Evolutionary conservation across 441 rosid species (phyloP).

Genomic region (Jatropha multifida): DNA sequence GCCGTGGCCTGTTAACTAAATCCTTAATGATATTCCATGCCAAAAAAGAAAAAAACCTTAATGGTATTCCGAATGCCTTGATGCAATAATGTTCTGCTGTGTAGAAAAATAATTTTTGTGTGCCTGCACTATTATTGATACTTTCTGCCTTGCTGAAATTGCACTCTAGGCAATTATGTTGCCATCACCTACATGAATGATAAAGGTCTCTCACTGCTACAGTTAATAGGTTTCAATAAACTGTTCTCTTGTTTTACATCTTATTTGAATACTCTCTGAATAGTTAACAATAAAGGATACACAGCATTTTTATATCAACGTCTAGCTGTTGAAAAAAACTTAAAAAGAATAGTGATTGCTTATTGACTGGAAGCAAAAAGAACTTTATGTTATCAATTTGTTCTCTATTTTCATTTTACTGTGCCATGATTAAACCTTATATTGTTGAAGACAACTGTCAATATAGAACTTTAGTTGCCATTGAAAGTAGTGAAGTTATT

Average conservation of each 20-base stretch:
- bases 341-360: not conserved
- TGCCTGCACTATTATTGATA: conserved; percentile 1
- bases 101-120: conserved; percentile 3
- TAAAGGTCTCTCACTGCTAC: not conserved
- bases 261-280: not conserved
- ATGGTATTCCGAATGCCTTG: not conserved
- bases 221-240: not conserved
- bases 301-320: not conserved
- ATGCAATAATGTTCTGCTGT: not conserved
- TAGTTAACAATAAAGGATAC: not conserved
- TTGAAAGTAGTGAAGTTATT: not conserved
- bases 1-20: not conserved
- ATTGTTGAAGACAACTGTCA: not conserved
- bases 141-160: conserved; percentile 9
- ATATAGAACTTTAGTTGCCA: not conserved
- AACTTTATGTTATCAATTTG: not conserved
- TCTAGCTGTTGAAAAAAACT: not conserved
- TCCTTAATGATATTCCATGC: not conserved
- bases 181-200: not conserved
- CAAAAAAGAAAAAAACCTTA: not conserved
- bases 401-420: not conserved
- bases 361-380: too few species aligned
- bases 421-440: not conserved
- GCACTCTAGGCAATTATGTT: not conserved
- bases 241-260: not conserved